Percentiles rank a stretch among this genome's conserved stretches.
These are phyloP conservation scores for Suhomyces terraborum DNA, from an alignment of 1,139 yeast genomes.

Conservation along the genomic window DNA sequence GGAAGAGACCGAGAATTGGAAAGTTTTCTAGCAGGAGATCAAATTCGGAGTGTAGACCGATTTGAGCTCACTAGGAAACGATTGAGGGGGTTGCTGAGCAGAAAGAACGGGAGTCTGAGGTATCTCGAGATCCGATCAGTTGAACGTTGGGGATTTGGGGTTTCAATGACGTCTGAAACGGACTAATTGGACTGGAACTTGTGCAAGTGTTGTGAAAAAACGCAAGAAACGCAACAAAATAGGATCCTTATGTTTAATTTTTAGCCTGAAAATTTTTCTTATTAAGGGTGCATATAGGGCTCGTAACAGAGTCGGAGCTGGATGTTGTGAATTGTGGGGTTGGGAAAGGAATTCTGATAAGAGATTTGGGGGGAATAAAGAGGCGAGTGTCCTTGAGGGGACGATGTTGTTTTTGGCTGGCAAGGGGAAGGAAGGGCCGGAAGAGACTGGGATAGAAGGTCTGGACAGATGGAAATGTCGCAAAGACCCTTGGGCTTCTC, in stretches of 20 bases:
- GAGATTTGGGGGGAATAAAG: not conserved
- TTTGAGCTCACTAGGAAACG: slow-evolving; percentile 1
- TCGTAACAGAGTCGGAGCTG: not conserved
- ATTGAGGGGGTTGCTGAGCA: not conserved
- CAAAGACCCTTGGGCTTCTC: too few relatives aligned
- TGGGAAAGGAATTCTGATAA: not conserved
- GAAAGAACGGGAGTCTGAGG: not conserved
- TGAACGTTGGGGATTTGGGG: not conserved
- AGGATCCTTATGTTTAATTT: not conserved
- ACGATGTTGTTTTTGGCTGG: too few relatives aligned
- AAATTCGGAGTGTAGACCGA: slow-evolving; percentile 5
- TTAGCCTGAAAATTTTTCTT: slow-evolving; percentile 7
- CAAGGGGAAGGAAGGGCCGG: not conserved
- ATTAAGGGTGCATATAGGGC: slow-evolving; percentile 6
- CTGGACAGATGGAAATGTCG: not conserved
- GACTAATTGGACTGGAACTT: not conserved
- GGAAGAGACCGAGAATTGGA: slow-evolving; percentile 1
- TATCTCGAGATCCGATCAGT: not conserved
- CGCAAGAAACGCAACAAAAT: too few relatives aligned
- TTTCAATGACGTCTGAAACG: not conserved
- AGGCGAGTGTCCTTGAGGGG: too few relatives aligned
- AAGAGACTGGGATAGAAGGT: not conserved
- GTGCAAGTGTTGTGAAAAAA: not conserved
- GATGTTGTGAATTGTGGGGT: not conserved
- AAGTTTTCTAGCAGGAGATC: not conserved